A percentile compares a stretch with the other conserved stretches of the same genome.
Conservation (phyloP, 2,329 filamentous ascomycete species). For the Arachnopeziza araneosa region DNA sequence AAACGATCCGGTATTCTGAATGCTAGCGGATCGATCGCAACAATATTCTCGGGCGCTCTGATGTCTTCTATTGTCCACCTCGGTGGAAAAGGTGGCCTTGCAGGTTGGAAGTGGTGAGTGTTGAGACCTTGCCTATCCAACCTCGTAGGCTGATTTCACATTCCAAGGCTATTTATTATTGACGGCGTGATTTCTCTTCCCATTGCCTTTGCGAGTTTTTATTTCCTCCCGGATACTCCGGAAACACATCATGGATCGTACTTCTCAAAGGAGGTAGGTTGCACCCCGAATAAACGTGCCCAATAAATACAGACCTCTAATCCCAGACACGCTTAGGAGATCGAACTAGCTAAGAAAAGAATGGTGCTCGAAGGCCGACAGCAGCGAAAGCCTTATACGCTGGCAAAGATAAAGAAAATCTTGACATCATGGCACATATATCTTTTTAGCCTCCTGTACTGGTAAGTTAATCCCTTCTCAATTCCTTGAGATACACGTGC, state of each 20-base stretch:
- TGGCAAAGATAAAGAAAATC: conserved; percentile 46
- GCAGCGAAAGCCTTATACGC: conserved; percentile 37
- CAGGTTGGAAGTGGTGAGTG: conserved; percentile 49
- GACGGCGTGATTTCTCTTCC: conserved; percentile 53
- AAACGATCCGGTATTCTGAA: conserved; percentile 58
- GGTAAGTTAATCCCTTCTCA: no score
- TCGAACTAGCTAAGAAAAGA: conserved; percentile 40
- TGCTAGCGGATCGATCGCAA: conserved; percentile 52
- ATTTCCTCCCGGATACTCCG: conserved; percentile 41
- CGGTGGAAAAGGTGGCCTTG: conserved; percentile 38
- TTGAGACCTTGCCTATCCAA: no score
- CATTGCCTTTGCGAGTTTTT: conserved; percentile 48
- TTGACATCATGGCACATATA: conserved; percentile 59
- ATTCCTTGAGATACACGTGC: no score
- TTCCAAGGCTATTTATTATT: conserved; percentile 45
- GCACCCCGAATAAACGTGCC: no score
- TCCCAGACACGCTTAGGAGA: no score
- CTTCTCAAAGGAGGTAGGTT: conserved; percentile 35
- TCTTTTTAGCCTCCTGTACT: no score
- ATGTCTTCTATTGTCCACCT: conserved; percentile 38
- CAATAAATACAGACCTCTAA: no score
- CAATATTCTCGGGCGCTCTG: conserved; percentile 58
- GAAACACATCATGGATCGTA: conserved; percentile 39
- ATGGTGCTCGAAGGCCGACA: conserved; percentile 36
- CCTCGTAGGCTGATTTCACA: no score